Percentiles rank a stretch among this genome's conserved stretches.
Conservation (phyloP, 129 eudicot genomes). For the Daucus carota region DNA sequence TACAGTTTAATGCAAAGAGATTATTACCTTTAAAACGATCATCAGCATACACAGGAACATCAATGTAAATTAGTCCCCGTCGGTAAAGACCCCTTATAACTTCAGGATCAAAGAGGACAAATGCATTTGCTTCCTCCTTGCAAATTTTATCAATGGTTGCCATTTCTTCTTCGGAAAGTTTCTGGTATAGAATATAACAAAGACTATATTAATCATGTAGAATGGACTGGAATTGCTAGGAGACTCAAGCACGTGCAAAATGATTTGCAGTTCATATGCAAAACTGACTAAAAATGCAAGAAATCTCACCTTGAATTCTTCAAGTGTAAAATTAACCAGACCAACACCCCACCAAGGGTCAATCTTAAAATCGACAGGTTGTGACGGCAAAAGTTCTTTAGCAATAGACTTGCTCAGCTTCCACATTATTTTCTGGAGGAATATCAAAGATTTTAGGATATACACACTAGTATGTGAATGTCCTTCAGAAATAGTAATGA, state of each 20-base stretch:
- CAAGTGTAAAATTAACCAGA: constrained; percentile 89
- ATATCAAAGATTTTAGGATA: constrained; percentile 1
- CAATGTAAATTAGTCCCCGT: constrained; percentile 86
- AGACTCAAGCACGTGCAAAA: background rate
- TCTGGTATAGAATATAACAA: constrained; percentile 33
- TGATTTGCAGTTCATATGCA: background rate
- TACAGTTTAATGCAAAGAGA: background rate
- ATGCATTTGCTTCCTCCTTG: constrained; percentile 93
- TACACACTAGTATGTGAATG: constrained; percentile 2
- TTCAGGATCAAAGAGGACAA: constrained; percentile 80
- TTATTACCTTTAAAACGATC: constrained; percentile 88
- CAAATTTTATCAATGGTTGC: constrained; percentile 94
- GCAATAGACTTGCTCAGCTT: constrained; percentile 99
- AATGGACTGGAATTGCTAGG: background rate
- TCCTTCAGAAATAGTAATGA: background rate
- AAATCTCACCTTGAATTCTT: constrained; percentile 84
- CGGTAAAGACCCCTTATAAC: constrained; percentile 79
- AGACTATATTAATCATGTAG: constrained; percentile 8
- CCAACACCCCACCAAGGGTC: constrained; percentile 99
- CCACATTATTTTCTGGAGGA: constrained; percentile 95
- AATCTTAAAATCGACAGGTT: constrained; percentile 73
- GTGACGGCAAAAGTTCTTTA: constrained; percentile 76
- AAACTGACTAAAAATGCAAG: constrained; percentile 4
- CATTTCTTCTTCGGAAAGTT: constrained; percentile 95
- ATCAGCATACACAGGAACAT: constrained; percentile 86